Evolutionary conservation across 257 asterid species (phyloP), one percentile per base, ranked within the genome.

Genomic region (Forsythia suspensa): DNA sequence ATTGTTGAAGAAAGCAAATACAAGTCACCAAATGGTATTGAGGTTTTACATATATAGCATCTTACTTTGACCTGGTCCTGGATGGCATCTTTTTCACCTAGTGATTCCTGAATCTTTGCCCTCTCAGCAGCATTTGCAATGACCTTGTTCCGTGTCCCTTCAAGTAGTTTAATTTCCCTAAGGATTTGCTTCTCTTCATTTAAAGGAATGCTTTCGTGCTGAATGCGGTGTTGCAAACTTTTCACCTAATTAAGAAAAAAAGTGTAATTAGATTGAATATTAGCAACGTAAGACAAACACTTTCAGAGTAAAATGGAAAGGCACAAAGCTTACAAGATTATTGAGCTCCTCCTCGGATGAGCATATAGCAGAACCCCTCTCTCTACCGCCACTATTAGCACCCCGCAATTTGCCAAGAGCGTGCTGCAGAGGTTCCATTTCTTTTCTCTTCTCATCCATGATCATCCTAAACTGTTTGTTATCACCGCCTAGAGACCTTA

Each of bases 1-100:
- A 3, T 4, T 44, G 16, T 4, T 3, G 18, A 44, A 44, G 5
- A 11, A 3, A 3, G 12, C 11, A 44, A 44, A 44, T 3, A 0
- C 4, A 44, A 44, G 52, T 15, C 52, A 44, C 16, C 52, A 72
- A 79, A 21, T 29, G 41, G 20, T 9, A 9, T 29, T 29, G 40
- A 63, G 78, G 29, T 76, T 48, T 69, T 3, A 39, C 42, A 73
- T 24, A 57, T 42, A 42, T 39, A 77, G 48, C 12, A 15, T 68
- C 92, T 87, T 90, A 94, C 98, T 79, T 94, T 91, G 92, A 92
- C 95, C 88, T 92, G 97, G 86, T 84, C 95, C 80, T 90, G 97
- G 77, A 94, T 92, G 76, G 80, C 90, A 7, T 84, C 91, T 79
- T 87, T 91, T 83, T 88, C 96, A 77, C 98, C 98, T 91, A 92